Evolutionary conservation across 2,329 filamentous ascomycete genomes (phyloP), one percentile per base, ranked within the genome.

Genomic region (Clarireedia monteithiana): DNA sequence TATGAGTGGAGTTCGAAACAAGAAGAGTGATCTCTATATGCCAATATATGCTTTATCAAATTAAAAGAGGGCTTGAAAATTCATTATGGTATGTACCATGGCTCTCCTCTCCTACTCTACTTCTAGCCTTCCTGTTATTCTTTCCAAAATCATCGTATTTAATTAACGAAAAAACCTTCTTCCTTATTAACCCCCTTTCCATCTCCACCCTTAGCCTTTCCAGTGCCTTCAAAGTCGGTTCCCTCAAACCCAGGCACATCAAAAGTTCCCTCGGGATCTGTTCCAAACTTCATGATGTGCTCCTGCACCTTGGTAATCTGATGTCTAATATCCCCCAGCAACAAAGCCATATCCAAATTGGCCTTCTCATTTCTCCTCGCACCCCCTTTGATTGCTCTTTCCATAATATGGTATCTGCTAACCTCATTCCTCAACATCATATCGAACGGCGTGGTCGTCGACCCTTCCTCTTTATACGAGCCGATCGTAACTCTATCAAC

Each of bases 361-460:
- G 83, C 72, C 59, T 72, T 72, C 34, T 76, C 72, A 56, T 83
- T 83, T 3, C 67, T 61, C 62, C 68, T 70, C 1, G 75, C 72
- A 0, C 70, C 81, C 1, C 74, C 76, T 45, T 68, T 70, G 49
- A 86, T 62, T 2, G 82, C 83, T 10, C 75, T 69, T 59, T 76
- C 72, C 0, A 79, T 80, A 20, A 86, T 74, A 65, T 86, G 76
- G 61, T 78, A 87, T 44, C 83, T 72, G 17, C 77, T 83, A 1
- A 83, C 80, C 20, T 71, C 63, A 63, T 88, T 87, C 4, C 78
- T 68, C 1, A 86, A 72, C 82, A 86, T 82, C 83, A 86, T 86
- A 63, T 86, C 80, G 62, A 87, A 86, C 2, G 83, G 83, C 2
- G 83, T 86, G 0, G 83, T 87, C 0, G 83, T 86, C 52, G 74